Percentiles rank a stretch among this genome's conserved stretches.
Evolutionary conservation across 106 monocot species (phyloP).

Genomic region (Dendrobium officinale): DNA sequence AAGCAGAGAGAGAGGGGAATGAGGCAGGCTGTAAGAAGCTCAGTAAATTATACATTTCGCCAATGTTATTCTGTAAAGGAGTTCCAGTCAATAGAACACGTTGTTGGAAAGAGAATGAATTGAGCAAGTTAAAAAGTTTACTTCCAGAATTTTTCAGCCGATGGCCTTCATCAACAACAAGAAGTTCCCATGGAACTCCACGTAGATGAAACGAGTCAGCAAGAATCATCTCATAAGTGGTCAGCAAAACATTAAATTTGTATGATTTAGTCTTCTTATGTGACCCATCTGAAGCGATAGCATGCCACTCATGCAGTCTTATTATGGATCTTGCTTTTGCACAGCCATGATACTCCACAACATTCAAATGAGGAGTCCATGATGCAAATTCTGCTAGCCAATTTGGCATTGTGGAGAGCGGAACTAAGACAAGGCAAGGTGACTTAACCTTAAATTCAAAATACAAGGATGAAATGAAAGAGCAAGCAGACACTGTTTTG

Average conservation of each 20-base stretch:
- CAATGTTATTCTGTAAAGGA: constrained; percentile 94
- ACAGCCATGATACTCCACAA: constrained; percentile 94
- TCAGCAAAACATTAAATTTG: constrained; percentile 92
- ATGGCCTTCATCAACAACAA: constrained; percentile 96
- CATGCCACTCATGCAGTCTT: constrained; percentile 94
- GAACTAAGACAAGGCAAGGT: constrained; percentile 83
- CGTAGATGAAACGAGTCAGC: constrained; percentile 76
- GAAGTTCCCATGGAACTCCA: constrained; percentile 85
- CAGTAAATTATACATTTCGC: constrained; percentile 92
- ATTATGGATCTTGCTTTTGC: constrained; percentile 86
- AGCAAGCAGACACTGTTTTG: constrained; percentile 91
- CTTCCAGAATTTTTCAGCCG: constrained; percentile 87
- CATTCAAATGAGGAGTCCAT: constrained; percentile 95
- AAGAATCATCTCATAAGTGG: constrained; percentile 95
- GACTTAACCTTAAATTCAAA: constrained; percentile 69
- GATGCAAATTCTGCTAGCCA: constrained; percentile 91
- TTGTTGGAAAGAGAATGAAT: constrained; percentile 84
- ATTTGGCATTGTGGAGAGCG: constrained; percentile 97
- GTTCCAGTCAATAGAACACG: constrained; percentile 93
- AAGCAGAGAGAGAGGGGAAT: constrained; percentile 80
- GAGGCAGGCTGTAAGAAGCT: constrained; percentile 90
- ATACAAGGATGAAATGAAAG: constrained; percentile 86
- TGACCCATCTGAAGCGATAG: constrained; percentile 22
- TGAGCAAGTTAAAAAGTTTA: constrained; percentile 85
- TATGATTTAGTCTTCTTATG: constrained; percentile 29